Conservation (phyloP, 2,329 filamentous ascomycete species). For the Microdochium trichocladiopsis region DNA sequence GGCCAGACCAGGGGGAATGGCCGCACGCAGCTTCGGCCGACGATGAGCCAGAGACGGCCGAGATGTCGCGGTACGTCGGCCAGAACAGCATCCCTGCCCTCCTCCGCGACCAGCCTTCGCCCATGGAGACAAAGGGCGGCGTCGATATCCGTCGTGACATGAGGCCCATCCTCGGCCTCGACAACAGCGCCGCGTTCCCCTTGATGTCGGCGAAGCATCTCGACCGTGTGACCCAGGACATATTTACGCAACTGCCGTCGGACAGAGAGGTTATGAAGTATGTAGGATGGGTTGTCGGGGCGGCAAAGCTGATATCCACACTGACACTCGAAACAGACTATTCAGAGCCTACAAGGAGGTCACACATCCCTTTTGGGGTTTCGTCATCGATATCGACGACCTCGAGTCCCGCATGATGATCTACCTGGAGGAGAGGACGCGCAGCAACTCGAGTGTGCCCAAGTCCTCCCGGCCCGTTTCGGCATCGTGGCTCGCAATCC, state of each 20-base stretch:
- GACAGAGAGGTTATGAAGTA: conserved; percentile 62
- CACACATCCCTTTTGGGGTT: conserved; percentile 61
- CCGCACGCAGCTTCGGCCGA: neutral
- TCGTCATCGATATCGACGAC: conserved; percentile 59
- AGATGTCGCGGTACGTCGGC: conserved; percentile 54
- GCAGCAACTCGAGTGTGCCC: conserved; percentile 39
- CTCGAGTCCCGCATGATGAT: conserved; percentile 58
- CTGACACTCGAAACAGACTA: conserved; percentile 31
- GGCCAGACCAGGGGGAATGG: neutral
- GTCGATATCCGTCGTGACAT: conserved; percentile 58
- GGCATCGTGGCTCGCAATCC: conserved; percentile 58
- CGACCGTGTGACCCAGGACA: conserved; percentile 52
- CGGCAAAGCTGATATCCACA: too few relatives aligned
- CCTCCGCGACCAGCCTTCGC: conserved; percentile 51
- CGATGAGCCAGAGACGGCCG: conserved; percentile 42
- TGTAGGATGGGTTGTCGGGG: too few relatives aligned
- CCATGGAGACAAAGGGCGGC: conserved; percentile 42
- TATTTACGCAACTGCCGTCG: conserved; percentile 53
- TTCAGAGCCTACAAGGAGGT: conserved; percentile 63
- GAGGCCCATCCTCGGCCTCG: conserved; percentile 57
- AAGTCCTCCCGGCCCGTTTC: conserved; percentile 46
- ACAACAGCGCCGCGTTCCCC: conserved; percentile 60
- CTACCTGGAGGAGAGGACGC: conserved; percentile 57
- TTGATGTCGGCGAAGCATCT: conserved; percentile 59
- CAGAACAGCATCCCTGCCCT: conserved; percentile 64